phyloP scores from a whole-genome alignment of 805 yeast genomes.

The Priceomyces haplophilus region DNA sequence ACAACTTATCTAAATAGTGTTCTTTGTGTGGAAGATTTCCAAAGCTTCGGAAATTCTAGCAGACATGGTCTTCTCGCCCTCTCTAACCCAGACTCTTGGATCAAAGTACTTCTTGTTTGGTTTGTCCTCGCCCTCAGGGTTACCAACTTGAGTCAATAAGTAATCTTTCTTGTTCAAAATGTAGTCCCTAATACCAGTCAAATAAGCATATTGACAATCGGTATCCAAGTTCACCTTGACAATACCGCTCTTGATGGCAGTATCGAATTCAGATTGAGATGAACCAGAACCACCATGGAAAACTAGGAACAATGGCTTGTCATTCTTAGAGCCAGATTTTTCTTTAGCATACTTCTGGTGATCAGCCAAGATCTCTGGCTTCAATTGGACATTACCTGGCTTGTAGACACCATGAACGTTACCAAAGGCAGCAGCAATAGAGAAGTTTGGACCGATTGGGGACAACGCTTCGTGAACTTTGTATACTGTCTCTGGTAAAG shows the following conservation, averaged over 20 bases:
- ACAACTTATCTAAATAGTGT: slow-evolving; percentile 43
- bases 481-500: slow-evolving; percentile 92
- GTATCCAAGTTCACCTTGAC: slow-evolving; percentile 99
- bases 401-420: slow-evolving; percentile 99
- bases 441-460: slow-evolving; percentile 94
- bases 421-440: slow-evolving; percentile 99
- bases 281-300: slow-evolving; percentile 99
- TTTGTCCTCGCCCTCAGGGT: slow-evolving; percentile 98
- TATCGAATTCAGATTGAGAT: slow-evolving; percentile 82
- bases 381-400: slow-evolving; percentile 95
- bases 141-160: slow-evolving; percentile 85
- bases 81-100: slow-evolving; percentile 99
- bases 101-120: slow-evolving; percentile 99
- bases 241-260: slow-evolving; percentile 90
- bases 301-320: slow-evolving; percentile 86
- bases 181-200: slow-evolving; percentile 96
- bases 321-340: slow-evolving; percentile 50
- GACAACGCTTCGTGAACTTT: slow-evolving; percentile 85
- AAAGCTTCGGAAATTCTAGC: slow-evolving; percentile 82
- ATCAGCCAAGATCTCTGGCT: slow-evolving; percentile 90
- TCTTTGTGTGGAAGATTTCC: slow-evolving; percentile 77
- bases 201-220: slow-evolving; percentile 98
- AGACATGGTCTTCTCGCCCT: slow-evolving; percentile 98
- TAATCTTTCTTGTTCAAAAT: slow-evolving; percentile 94
- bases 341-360: slow-evolving; percentile 88